Evolutionary conservation across 257 asterid species (phyloP), one percentile per base, ranked within the genome.

Genomic region (Paraleonurus japonicus): DNA sequence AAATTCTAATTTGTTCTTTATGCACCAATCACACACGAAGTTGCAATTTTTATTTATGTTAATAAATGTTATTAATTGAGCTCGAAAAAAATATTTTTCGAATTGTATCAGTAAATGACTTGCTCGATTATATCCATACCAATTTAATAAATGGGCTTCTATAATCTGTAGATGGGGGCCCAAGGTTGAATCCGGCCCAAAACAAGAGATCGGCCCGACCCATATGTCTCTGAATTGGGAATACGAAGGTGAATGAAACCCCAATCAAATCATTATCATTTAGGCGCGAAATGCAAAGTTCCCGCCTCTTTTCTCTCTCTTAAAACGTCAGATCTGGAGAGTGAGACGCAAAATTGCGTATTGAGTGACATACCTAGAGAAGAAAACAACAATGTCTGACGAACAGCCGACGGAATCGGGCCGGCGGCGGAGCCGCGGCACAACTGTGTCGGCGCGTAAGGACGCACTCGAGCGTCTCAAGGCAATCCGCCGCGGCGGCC

Each of bases 391-490:
- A 41, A 89, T 89, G 96, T 80, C 90, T 22, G 95, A 92, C 66
- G 98, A 89, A 64, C 85, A 89, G 80, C 79, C 87, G 50, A 11
- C 54, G 2, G 83, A 63, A 32, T 80, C 85, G 12, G 90, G 94
- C 5, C 78, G 92, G 74, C 82, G 94, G 43, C 77, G 97, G 76
- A 78, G 77, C 30, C 85, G 97, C 23, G 86, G 90, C 55, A 39
- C 88, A 45, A 47, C 77, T 57, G 84, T 73, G 43, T 72, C 71
- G 30, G 92, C 88, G 13, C 94, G 95, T 28, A 74, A 88, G 22
- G 87, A 71, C 15, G 90, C 93, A 0, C 90, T 93, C 28, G 90
- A 93, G 85, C 92, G 84, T 63, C 92, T 93, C 35, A 85, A 76
- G 83, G 90, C 95, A 11, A 73, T 74, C 74, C 86, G 87, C 2